These are phyloP conservation scores for Candida manassasensis DNA, from an alignment of 805 yeast genomes.

Conservation along the genomic window DNA sequence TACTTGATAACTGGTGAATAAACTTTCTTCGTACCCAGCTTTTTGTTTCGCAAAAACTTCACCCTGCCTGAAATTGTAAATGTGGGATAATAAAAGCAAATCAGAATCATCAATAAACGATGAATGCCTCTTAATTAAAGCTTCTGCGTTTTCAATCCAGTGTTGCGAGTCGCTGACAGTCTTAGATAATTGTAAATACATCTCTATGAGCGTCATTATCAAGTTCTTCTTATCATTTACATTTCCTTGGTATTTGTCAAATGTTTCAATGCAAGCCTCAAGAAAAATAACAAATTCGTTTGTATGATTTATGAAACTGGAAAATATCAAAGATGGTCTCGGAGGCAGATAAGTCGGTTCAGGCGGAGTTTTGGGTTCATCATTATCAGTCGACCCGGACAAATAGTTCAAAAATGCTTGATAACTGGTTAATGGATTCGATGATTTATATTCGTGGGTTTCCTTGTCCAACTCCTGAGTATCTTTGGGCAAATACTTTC, in stretches of 20 bases:
- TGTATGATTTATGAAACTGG: constrained; percentile 81
- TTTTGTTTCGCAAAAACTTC: constrained; percentile 38
- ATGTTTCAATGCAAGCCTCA: constrained; percentile 83
- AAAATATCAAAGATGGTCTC: constrained; percentile 78
- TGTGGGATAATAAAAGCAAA: constrained; percentile 52
- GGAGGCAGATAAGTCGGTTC: constrained; percentile 87
- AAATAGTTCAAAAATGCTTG: constrained; percentile 27
- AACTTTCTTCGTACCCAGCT: constrained; percentile 50
- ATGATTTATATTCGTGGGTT: constrained; percentile 14
- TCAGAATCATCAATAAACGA: constrained; percentile 51
- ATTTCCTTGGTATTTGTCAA: constrained; percentile 70
- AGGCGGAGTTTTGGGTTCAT: constrained; percentile 7
- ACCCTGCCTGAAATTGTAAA: constrained; percentile 50
- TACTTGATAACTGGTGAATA: constrained; percentile 62
- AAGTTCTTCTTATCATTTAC: constrained; percentile 67
- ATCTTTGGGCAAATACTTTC: constrained; percentile 55
- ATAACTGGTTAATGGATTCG: constrained; percentile 26
- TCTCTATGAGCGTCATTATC: constrained; percentile 73
- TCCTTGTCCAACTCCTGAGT: constrained; percentile 8
- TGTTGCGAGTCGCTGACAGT: constrained; percentile 19
- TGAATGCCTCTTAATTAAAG: constrained; percentile 44
- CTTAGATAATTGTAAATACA: constrained; percentile 61
- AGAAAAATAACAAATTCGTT: constrained; percentile 85
- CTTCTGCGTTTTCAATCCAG: constrained; percentile 67
- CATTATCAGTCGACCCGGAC: constrained; percentile 13